phyloP scores from a whole-genome alignment of 1,284 basidiomycete genomes.

The Boletus nobilissimus region DNA sequence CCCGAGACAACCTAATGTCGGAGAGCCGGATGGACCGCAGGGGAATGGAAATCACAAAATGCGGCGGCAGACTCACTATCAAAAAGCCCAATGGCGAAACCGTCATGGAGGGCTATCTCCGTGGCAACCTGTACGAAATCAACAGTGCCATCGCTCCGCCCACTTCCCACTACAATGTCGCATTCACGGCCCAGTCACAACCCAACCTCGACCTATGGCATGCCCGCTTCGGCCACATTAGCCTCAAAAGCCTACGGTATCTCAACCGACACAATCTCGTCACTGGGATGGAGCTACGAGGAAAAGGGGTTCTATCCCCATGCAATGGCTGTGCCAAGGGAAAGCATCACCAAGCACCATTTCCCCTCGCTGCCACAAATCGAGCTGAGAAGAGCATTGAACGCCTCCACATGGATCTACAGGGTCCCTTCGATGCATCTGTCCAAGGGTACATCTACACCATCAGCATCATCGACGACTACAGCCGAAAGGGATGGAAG shows the following conservation, averaged over 20 bases:
- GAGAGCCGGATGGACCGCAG: slow-evolving; percentile 24
- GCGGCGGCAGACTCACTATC: not conserved
- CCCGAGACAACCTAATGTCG: slow-evolving; percentile 24
- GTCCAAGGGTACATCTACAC: too few species aligned
- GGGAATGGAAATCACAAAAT: not conserved
- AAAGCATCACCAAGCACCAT: slow-evolving; percentile 17
- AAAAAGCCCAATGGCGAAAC: too few species aligned
- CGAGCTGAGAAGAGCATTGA: not conserved
- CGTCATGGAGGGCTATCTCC: not conserved
- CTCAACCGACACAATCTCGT: slow-evolving; percentile 19
- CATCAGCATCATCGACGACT: slow-evolving; percentile 15
- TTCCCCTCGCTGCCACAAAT: not conserved
- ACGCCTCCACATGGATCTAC: too few species aligned
- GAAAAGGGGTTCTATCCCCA: not conserved
- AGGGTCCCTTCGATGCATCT: too few species aligned
- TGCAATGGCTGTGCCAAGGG: slow-evolving; percentile 23
- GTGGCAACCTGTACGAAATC: not conserved
- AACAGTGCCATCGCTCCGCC: not conserved
- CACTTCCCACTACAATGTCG: not conserved
- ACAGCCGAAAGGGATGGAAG: slow-evolving; percentile 26
- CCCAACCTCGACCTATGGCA: slow-evolving; percentile 29
- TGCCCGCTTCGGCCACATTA: slow-evolving; percentile 20
- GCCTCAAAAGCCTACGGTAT: slow-evolving; percentile 6
- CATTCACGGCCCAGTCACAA: not conserved
- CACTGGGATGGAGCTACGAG: slow-evolving; percentile 14